Conservation (phyloP, 495 filamentous ascomycete species). For the Penicillium alfredii region DNA sequence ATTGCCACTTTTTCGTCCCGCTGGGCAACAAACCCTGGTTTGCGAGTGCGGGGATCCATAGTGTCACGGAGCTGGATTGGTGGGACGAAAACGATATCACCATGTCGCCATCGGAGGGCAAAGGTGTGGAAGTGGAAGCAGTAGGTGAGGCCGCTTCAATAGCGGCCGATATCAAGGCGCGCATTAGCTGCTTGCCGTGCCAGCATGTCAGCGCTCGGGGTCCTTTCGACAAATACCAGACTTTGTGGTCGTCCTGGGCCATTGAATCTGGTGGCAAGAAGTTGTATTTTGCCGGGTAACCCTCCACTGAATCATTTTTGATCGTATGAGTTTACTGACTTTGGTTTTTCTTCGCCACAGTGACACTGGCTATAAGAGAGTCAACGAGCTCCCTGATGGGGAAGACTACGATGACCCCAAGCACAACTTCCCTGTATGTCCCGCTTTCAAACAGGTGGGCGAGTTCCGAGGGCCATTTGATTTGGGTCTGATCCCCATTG, state of each 20-base stretch:
- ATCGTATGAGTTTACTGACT: too few relatives aligned
- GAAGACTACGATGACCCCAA: slow-evolving; percentile 70
- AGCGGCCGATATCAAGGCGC: slow-evolving; percentile 56
- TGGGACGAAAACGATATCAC: slow-evolving; percentile 79
- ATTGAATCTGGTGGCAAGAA: slow-evolving; percentile 59
- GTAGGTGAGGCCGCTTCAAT: slow-evolving; percentile 24
- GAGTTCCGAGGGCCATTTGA: slow-evolving; percentile 80
- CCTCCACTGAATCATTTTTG: too few relatives aligned
- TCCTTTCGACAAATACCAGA: slow-evolving; percentile 60
- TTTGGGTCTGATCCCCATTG: slow-evolving; percentile 90
- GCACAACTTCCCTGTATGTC: slow-evolving; percentile 68
- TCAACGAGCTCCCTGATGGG: slow-evolving; percentile 59
- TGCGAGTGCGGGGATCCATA: slow-evolving; percentile 53
- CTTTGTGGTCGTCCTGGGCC: slow-evolving; percentile 86
- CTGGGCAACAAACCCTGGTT: slow-evolving; percentile 91
- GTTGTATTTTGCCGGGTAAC: slow-evolving; percentile 43
- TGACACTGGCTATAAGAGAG: slow-evolving; percentile 78
- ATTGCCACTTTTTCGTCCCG: slow-evolving; percentile 83
- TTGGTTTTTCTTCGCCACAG: too few relatives aligned
- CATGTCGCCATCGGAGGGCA: slow-evolving; percentile 39
- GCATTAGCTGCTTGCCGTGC: slow-evolving; percentile 74
- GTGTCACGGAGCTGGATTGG: slow-evolving; percentile 91
- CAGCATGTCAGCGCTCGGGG: slow-evolving; percentile 75
- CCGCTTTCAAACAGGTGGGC: slow-evolving; percentile 84
- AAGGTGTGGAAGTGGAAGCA: slow-evolving; percentile 18